Conservation (phyloP, 306 rosid species). For the Myrica gale region DNA sequence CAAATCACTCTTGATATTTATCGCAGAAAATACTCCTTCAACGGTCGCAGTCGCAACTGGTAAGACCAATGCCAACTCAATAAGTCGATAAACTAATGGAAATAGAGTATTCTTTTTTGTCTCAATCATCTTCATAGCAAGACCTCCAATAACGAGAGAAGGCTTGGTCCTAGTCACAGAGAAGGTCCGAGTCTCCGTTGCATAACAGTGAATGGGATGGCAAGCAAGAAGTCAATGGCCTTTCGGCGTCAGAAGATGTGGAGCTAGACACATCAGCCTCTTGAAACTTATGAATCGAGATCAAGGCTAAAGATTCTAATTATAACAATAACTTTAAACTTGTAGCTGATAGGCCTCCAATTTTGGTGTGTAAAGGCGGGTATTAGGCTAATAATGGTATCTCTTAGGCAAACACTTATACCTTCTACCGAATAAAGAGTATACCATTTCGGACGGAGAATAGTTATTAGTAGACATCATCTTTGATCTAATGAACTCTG, state of each 20-base stretch:
- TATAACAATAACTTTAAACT: slow-evolving; percentile 29
- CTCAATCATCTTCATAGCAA: no score
- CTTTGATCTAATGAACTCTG: slow-evolving; percentile 12
- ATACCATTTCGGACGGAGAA: slow-evolving; percentile 3
- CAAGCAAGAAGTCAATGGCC: slow-evolving; percentile 37
- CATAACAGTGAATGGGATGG: slow-evolving; percentile 41
- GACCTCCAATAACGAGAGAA: slow-evolving; percentile 37
- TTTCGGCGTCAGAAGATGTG: slow-evolving; percentile 51
- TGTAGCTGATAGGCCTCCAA: slow-evolving; percentile 43
- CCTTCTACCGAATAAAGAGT: slow-evolving; percentile 37
- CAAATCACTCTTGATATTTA: no score
- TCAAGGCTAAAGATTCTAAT: slow-evolving; percentile 32
- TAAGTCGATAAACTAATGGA: no score
- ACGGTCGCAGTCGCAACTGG: no score
- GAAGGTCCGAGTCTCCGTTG: slow-evolving; percentile 33
- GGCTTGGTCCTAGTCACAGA: slow-evolving; percentile 37
- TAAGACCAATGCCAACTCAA: no score
- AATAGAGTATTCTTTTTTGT: no score
- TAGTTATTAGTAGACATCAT: slow-evolving; percentile 10
- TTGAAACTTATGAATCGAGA: slow-evolving; percentile 41
- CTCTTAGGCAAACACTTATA: slow-evolving; percentile 29
- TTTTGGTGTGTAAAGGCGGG: slow-evolving; percentile 37
- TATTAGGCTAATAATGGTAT: slow-evolving; percentile 38
- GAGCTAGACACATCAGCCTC: slow-evolving; percentile 44
- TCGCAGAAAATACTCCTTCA: no score